Evolutionary conservation across 176 grass and related monocot species (phyloP), one percentile per base, ranked within the genome.

Genomic region (Rhynchospora pubera): DNA sequence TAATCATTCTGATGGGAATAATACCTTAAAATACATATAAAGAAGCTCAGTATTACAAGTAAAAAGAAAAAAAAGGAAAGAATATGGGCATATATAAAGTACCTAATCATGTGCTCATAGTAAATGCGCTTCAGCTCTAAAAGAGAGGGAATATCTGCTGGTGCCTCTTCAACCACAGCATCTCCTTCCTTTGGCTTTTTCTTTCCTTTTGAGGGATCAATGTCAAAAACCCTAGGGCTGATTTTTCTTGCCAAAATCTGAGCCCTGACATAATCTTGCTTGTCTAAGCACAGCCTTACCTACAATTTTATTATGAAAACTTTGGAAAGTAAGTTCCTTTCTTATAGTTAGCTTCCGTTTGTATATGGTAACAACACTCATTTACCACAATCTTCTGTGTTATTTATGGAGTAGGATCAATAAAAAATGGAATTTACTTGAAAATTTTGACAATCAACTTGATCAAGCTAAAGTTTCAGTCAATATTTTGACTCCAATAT

Each of bases 221-320:
- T 91, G 11, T 98, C 79, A 42, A 98, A 98, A 52, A 94, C 95
- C 23, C 95, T 88, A 61, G 95, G 44, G 68, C 92, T 98, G 42
- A 98, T 98, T 90, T 94, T 94, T 80, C 95, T 91, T 14, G 95
- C 92, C 44, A 98, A 91, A 85, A 98, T 98, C 65, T 98, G 90
- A 76, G 95, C 95, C 0, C 95, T 82, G 13, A 98, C 89, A 82
- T 78, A 98, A 88, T 98, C 92, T 79, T 94, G 89, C 19, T 87
- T 92, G 81, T 98, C 92, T 79, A 98, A 87, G 70, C 95, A 98
- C 8, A 98, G 67, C 11, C 95, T 85, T 58, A 98, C 95, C 95
- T 98, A 88, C 48, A 52, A 79, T 18, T 67, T 3, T 21, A 82
- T 85, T 62, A 62, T 21, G 50, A 59, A n/a, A n/a, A n/a, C n/a